These are phyloP conservation scores for Aphanoascus verrucosus DNA, from an alignment of 2,329 filamentous ascomycete species.

Conservation along the genomic window DNA sequence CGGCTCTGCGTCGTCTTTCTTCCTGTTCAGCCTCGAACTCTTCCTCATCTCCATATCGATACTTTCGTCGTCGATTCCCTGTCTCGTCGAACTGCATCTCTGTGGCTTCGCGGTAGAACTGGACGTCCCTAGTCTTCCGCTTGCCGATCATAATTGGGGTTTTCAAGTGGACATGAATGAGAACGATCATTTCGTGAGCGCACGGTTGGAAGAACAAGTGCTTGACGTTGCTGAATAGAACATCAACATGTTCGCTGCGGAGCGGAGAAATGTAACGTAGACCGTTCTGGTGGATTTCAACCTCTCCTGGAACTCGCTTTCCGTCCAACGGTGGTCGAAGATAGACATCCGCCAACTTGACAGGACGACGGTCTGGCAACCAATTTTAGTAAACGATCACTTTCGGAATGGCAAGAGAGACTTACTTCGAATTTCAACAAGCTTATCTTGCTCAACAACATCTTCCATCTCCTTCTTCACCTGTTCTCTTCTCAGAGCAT, in stretches of 20 bases:
- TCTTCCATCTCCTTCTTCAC: constrained; percentile 99
- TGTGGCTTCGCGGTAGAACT: constrained; percentile 95
- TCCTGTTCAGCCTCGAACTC: constrained; percentile 98
- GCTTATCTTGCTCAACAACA: constrained; percentile 96
- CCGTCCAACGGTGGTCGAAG: constrained; percentile 91
- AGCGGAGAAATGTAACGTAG: constrained; percentile 81
- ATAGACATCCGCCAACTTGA: constrained; percentile 86
- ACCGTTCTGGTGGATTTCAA: constrained; percentile 98
- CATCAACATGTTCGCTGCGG: constrained; percentile 74
- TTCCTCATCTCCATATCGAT: constrained; percentile 94
- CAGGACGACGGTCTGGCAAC: constrained; percentile 67
- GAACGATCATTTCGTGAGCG: constrained; percentile 88
- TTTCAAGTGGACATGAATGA: constrained; percentile 95
- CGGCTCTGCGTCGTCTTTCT: constrained; percentile 79
- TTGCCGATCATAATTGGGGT: constrained; percentile 97
- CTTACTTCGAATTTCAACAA: constrained; percentile 84
- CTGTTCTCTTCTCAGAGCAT: constrained; percentile 81
- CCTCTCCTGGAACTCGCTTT: constrained; percentile 88
- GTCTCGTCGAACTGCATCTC: constrained; percentile 99
- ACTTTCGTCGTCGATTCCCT: constrained; percentile 93
- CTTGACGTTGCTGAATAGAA: constrained; percentile 96
- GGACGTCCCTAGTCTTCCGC: constrained; percentile 97
- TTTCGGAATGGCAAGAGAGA: background rate
- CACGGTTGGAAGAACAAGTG: constrained; percentile 98
- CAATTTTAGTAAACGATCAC: constrained; percentile 33